Evolutionary conservation across 306 rosid species (phyloP).

Genomic region (Begonia loranthoides): DNA sequence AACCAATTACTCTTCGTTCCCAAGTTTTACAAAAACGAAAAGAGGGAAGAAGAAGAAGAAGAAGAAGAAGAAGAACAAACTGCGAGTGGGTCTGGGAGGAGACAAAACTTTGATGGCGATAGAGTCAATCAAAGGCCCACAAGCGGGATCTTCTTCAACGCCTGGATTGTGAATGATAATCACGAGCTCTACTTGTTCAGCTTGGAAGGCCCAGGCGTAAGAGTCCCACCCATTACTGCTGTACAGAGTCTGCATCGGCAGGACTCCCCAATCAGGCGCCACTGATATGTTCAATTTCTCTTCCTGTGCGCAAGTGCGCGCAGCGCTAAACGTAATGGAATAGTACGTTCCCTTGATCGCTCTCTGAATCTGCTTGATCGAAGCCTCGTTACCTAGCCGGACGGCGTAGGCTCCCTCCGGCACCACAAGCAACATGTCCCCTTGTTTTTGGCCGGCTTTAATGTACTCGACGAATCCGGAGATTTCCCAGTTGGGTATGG

Average conservation of each 20-base stretch:
- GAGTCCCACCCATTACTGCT: constrained; percentile 75
- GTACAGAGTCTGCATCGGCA: constrained; percentile 68
- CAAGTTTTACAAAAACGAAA: background rate
- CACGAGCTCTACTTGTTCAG: constrained; percentile 24
- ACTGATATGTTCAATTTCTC: constrained; percentile 53
- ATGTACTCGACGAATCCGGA: constrained; percentile 63
- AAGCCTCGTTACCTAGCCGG: constrained; percentile 73
- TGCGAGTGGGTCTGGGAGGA: constrained; percentile 40
- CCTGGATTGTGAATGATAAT: constrained; percentile 54
- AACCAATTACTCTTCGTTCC: background rate
- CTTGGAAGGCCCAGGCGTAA: constrained; percentile 49
- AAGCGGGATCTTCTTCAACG: constrained; percentile 54
- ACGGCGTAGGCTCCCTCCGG: constrained; percentile 55
- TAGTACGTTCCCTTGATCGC: constrained; percentile 31
- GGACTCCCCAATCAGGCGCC: constrained; percentile 43
- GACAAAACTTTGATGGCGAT: constrained; percentile 48
- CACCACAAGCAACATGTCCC: constrained; percentile 64
- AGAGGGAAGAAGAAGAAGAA: background rate
- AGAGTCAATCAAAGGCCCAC: constrained; percentile 72
- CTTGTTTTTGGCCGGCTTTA: constrained; percentile 65
- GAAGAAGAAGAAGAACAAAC: constrained; percentile 10
- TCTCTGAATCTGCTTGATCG: constrained; percentile 43
- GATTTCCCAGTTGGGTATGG: constrained; percentile 51
- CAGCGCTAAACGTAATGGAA: constrained; percentile 52
- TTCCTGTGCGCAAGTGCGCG: constrained; percentile 73